Evolutionary conservation across 1,139 yeast species (phyloP), one percentile per base, ranked within the genome.

Genomic region (Yamadazyma friedrichii): DNA sequence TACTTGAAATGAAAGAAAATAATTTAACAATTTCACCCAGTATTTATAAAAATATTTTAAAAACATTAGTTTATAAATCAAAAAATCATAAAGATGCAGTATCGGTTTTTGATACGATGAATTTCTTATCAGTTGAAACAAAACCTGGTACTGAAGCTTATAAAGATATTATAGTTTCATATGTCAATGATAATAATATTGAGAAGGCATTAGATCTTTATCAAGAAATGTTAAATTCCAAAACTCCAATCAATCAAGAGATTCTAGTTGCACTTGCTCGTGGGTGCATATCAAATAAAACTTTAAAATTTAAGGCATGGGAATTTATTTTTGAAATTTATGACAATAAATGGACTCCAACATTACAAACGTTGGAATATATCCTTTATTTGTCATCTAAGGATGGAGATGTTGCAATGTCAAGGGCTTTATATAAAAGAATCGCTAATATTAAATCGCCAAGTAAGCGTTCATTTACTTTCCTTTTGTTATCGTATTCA

Each of bases 91-190:
- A 71, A 28, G 81, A 78, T 48, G 96, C 96, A 0, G 76, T 78
- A 43, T 80, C 82, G 39, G 70, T 87, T 1, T 93, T 93, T 58
- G 93, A 85, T 52, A 79, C 88, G 48, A 83, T 93, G 89, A 91
- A 88, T 58, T 91, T 87, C 57, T 62, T 84, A 47, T 80, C 94
- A 0, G 56, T 70, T 6, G 62, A 66, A 26, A 78, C 88, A 2
- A 76, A 77, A 40, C 97, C 98, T 0, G 84, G 81, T 38, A 58
- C 78, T 0, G 62, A 67, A 15, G 79, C 88, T 1, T 93, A 88
- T 59, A 82, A 83, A 45, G 78, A 85, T 12, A 77, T 89, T 64
- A 76, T 91, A 16, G 72, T 80, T 8, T 71, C 88, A 1, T 80
- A 88, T 45, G 77, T 82, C 4, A 76, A 77, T 48, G 73, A 78